phyloP scores from a whole-genome alignment of 2,329 filamentous ascomycete genomes.

The Diplodia scrobiculata region DNA sequence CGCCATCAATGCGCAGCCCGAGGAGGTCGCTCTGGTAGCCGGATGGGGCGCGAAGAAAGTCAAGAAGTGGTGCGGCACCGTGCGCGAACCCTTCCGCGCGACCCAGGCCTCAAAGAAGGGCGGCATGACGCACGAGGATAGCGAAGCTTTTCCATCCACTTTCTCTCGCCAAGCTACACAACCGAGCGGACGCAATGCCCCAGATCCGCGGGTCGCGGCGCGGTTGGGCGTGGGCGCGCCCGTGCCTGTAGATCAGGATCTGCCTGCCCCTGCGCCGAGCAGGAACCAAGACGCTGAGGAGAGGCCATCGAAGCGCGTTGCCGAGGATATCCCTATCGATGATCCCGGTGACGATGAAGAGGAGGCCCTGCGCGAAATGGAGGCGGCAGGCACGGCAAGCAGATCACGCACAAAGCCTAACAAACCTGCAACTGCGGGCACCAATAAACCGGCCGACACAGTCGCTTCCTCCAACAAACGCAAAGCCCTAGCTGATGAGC shows the following conservation, averaged over 20 bases:
- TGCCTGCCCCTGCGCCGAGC: slow-evolving; percentile 34
- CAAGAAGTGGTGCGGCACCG: slow-evolving; percentile 76
- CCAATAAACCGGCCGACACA: neutral
- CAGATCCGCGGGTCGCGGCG: slow-evolving; percentile 35
- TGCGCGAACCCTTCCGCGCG: slow-evolving; percentile 81
- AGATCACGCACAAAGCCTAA: neutral
- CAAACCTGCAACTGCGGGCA: slow-evolving; percentile 2
- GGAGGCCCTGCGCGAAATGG: slow-evolving; percentile 45
- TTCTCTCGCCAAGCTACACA: slow-evolving; percentile 36
- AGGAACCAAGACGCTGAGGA: slow-evolving; percentile 42
- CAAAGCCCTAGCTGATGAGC: slow-evolving; percentile 45
- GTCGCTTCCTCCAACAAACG: slow-evolving; percentile 37
- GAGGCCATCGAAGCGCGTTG: slow-evolving; percentile 41
- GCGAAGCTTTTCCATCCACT: slow-evolving; percentile 35
- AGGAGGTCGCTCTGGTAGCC: slow-evolving; percentile 79
- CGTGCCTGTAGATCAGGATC: slow-evolving; percentile 37
- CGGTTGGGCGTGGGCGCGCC: slow-evolving; percentile 39
- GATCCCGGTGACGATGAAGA: slow-evolving; percentile 49
- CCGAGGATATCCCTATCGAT: slow-evolving; percentile 37
- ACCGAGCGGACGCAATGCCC: slow-evolving; percentile 17
- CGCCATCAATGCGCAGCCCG: slow-evolving; percentile 82
- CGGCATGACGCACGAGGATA: slow-evolving; percentile 36
- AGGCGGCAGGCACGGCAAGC: neutral
- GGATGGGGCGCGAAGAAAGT: slow-evolving; percentile 98
- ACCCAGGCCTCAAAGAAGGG: slow-evolving; percentile 66